phyloP scores from a whole-genome alignment of 192 early-diverging fungal genomes.

The Coemansia sp. region DNA sequence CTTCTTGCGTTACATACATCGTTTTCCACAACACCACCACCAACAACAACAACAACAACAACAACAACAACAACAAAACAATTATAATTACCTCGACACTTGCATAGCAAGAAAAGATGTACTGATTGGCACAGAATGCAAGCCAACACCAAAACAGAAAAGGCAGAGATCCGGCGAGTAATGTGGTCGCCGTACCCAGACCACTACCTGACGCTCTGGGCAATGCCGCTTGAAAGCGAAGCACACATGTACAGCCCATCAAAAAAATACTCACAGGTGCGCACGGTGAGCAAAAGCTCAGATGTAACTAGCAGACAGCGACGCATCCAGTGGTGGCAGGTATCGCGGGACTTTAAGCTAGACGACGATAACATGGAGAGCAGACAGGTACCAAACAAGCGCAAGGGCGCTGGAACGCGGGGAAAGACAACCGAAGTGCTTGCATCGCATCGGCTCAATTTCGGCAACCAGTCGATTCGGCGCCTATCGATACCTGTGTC shows the following conservation, averaged over 20 bases:
- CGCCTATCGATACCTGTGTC: conserved; percentile 26
- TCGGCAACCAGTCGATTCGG: conserved; percentile 38
- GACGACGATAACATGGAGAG: not conserved
- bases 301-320: conserved; percentile 1
- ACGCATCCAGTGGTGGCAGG: conserved; percentile 39
- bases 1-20: not conserved
- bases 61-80: too few species aligned
- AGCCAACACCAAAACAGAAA: conserved; percentile 20
- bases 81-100: too few species aligned
- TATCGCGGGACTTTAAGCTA: conserved; percentile 35
- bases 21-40: not conserved
- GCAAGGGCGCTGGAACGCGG: not conserved
- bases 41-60: too few species aligned
- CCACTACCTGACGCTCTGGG: conserved; percentile 50
- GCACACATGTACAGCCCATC: not conserved
- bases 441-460: conserved; percentile 42
- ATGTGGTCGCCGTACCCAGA: conserved; percentile 54
- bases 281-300: not conserved
- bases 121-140: conserved; percentile 1
- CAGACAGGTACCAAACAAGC: not conserved
- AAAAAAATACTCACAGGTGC: not conserved
- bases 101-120: too few species aligned
- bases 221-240: conserved; percentile 12
- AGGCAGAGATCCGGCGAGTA: conserved; percentile 16
- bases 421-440: conserved; percentile 37